Base-by-base conservation (phyloP, 257 asterid genomes). In the Solanum virginianum region DNA sequence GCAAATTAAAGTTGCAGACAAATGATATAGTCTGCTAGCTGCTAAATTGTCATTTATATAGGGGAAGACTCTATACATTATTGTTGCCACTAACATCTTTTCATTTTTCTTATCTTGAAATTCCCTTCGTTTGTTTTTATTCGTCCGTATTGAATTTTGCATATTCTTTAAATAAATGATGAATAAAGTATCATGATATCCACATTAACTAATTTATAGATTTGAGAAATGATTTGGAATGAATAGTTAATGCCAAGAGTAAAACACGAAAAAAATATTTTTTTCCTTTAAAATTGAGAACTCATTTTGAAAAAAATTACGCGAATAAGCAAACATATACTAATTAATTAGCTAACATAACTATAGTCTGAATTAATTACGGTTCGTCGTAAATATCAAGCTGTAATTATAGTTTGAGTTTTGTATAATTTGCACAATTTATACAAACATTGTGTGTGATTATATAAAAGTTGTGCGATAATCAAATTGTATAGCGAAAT, bases 21-120 rank as follows among this genome's bases (percentile, higher is more conserved):
- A 36, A 68, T 36, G 13, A 45, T 22, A 45, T 45, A 18, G 63
- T 77, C 45, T 51, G 41, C 81, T 74, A 22, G 81, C 82, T 77
- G 39, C 82, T 77, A 77, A 49, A 24, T 51, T 51, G 63, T 55
- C 82, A 51, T 77, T 51, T 77, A 26, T 77, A 77, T 24, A 75
- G 45, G 62, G 22, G 60, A 49, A 49, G 81, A 49, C 81, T 47
- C 59, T 69, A 9, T 39, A 69, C 26, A 69, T 69, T 70, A 70
- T 39, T 70, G 5, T 18, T 70, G 22, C 79, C 79, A 70, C 79
- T 70, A 70, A 70, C 79, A 18, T 70, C 79, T 39, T 70, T 70
- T 70, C 54, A 39, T 17, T 70, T 68, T 39, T 16, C 22, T 32
- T 29, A 66, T 66, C 74, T 3, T 66, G 15, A n/a, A n/a, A 26